Evolutionary conservation across 495 filamentous ascomycete genomes (phyloP).

Genomic region (Aspergillus egyptiacus): DNA sequence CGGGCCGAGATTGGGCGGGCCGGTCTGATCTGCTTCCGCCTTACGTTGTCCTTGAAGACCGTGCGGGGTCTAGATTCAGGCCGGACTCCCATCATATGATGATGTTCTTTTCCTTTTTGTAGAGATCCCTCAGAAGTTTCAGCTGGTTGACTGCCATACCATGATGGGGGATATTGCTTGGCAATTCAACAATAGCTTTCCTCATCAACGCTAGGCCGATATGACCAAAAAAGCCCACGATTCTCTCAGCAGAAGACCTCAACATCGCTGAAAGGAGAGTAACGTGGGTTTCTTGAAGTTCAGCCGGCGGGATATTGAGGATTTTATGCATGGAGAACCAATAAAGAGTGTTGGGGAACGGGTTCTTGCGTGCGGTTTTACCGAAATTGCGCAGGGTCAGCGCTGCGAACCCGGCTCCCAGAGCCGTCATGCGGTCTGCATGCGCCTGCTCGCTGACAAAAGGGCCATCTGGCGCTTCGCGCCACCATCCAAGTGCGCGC

Average conservation of each 20-base stretch:
- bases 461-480: constrained; percentile 43
- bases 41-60: not conserved
- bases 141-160: constrained; percentile 53
- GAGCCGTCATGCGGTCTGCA: constrained; percentile 73
- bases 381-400: constrained; percentile 76
- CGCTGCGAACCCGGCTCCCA: constrained; percentile 77
- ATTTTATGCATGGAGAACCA: constrained; percentile 72
- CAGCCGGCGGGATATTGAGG: constrained; percentile 58
- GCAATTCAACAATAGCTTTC: constrained; percentile 62
- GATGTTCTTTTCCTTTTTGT: constrained; percentile 55
- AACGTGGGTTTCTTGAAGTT: constrained; percentile 72
- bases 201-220: constrained; percentile 59
- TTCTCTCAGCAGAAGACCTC: constrained; percentile 59
- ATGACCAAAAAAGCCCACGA: constrained; percentile 72
- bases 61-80: not conserved
- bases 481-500: constrained; percentile 67
- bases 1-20: no score
- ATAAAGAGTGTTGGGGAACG: constrained; percentile 72
- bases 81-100: constrained; percentile 38
- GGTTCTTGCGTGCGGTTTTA: constrained; percentile 58
- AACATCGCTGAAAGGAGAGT: constrained; percentile 73
- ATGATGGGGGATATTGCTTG: constrained; percentile 42
- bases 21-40: no score
- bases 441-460: constrained; percentile 64
- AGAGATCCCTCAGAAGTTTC: constrained; percentile 51